phyloP scores from a whole-genome alignment of 352 stramenopile species.

The Albugo laibachii region DNA sequence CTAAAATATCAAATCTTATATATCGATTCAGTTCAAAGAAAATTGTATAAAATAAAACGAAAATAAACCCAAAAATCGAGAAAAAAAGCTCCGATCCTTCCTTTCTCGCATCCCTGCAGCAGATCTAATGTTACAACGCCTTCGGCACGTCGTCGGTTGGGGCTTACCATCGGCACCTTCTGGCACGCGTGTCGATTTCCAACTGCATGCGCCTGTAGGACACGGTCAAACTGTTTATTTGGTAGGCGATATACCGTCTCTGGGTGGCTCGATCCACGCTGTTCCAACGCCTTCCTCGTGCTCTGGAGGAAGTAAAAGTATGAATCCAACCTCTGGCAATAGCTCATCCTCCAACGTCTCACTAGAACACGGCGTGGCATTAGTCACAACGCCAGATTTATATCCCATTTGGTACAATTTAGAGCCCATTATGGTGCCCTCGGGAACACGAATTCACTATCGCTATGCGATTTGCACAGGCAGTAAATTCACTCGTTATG shows the following conservation, averaged over 20 bases:
- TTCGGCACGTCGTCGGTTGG: constrained; percentile 61
- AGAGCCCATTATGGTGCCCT: constrained; percentile 46
- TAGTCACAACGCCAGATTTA: constrained; percentile 73
- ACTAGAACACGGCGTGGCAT: constrained; percentile 25
- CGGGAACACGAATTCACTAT: constrained; percentile 48
- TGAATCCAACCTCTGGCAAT: too few relatives aligned
- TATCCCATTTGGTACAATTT: constrained; percentile 82
- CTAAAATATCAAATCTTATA: too few relatives aligned
- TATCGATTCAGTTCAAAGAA: too few relatives aligned
- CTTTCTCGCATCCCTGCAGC: too few relatives aligned
- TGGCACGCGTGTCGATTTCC: constrained; percentile 63
- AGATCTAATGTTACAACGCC: constrained; percentile 47
- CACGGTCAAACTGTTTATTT: constrained; percentile 71
- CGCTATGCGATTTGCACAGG: constrained; percentile 71
- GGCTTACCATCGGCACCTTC: constrained; percentile 21
- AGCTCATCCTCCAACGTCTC: too few relatives aligned
- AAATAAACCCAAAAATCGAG: too few relatives aligned
- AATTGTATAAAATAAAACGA: too few relatives aligned
- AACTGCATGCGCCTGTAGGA: constrained; percentile 46
- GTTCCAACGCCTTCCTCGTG: constrained; percentile 16
- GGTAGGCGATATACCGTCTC: constrained; percentile 41
- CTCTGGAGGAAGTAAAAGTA: neutral
- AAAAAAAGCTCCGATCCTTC: too few relatives aligned
- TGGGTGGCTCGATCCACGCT: constrained; percentile 40
- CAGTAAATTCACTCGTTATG: constrained; percentile 57